Conservation (phyloP, 2,329 filamentous ascomycete genomes). For the Colletotrichum scovillei region DNA sequence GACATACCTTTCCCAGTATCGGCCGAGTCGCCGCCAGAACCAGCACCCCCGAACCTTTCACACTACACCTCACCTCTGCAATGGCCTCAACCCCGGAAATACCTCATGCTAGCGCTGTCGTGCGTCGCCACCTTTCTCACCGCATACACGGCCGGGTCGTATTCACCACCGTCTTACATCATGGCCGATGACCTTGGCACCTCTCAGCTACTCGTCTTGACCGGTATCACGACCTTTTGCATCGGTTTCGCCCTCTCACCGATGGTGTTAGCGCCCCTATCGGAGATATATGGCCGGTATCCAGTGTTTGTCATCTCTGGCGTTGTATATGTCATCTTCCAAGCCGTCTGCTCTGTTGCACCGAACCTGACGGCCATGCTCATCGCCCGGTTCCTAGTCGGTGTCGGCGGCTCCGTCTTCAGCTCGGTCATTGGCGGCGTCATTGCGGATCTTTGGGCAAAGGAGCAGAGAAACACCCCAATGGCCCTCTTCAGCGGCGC, state of each 20-base stretch:
- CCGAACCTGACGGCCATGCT: slow-evolving; percentile 78
- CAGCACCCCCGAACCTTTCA: slow-evolving; percentile 72
- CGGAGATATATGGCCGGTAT: slow-evolving; percentile 87
- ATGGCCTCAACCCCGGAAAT: slow-evolving; percentile 79
- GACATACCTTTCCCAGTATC: slow-evolving; percentile 32
- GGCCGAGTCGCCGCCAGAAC: slow-evolving; percentile 50
- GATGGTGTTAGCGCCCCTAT: slow-evolving; percentile 89
- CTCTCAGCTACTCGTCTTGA: slow-evolving; percentile 72
- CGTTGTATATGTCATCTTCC: slow-evolving; percentile 75
- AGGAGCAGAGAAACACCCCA: slow-evolving; percentile 83
- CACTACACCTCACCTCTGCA: slow-evolving; percentile 77
- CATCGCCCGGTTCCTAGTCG: slow-evolving; percentile 79
- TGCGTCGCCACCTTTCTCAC: slow-evolving; percentile 82
- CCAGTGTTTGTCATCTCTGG: slow-evolving; percentile 84
- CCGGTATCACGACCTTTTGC: slow-evolving; percentile 86
- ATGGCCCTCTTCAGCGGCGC: slow-evolving; percentile 90
- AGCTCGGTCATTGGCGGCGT: slow-evolving; percentile 94
- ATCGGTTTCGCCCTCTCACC: slow-evolving; percentile 83
- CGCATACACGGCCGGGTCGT: slow-evolving; percentile 84
- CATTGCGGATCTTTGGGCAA: slow-evolving; percentile 85
- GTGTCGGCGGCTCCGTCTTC: slow-evolving; percentile 82
- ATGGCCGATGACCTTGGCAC: slow-evolving; percentile 75
- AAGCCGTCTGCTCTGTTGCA: slow-evolving; percentile 80
- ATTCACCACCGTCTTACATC: slow-evolving; percentile 75
- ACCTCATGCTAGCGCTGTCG: slow-evolving; percentile 76